These are phyloP conservation scores for Talaromyces stipitatus DNA, from an alignment of 495 filamentous ascomycete species.

Conservation along the genomic window DNA sequence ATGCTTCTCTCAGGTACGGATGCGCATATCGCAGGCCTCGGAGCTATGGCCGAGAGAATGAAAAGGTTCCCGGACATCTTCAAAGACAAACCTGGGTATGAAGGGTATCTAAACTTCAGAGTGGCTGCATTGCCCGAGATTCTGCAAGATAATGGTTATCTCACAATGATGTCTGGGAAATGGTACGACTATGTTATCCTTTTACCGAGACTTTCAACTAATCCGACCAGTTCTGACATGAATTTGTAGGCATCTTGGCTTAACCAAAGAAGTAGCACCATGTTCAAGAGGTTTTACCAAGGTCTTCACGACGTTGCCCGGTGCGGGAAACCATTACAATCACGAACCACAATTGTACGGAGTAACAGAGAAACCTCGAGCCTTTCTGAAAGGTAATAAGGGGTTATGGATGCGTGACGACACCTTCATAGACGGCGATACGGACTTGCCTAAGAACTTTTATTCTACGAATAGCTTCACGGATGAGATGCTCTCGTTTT, in stretches of 20 bases:
- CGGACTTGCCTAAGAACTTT: conserved; percentile 44
- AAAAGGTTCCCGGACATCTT: not conserved
- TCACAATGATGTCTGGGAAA: conserved; percentile 49
- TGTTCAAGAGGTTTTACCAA: conserved; percentile 37
- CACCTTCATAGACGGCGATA: conserved; percentile 18
- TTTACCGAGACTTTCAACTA: no score
- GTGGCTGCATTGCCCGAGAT: conserved; percentile 46
- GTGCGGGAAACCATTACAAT: conserved; percentile 55
- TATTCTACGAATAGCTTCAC: conserved; percentile 50
- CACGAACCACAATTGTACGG: conserved; percentile 43
- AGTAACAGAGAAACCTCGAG: not conserved
- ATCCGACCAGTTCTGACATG: not conserved
- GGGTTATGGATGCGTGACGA: conserved; percentile 23
- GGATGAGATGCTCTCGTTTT: conserved; percentile 45
- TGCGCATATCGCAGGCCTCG: conserved; percentile 28
- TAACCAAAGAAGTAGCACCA: conserved; percentile 31
- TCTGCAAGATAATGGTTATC: conserved; percentile 42
- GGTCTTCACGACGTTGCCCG: conserved; percentile 45
- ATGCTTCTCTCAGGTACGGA: conserved; percentile 48
- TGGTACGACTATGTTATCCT: no score
- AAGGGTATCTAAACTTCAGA: conserved; percentile 46
- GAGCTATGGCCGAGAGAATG: conserved; percentile 11
- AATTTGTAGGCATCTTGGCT: conserved; percentile 33
- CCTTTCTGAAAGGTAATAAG: not conserved
- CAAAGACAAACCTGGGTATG: conserved; percentile 42